Conservation (phyloP, 2,329 filamentous ascomycete genomes). For the Alternaria incomplexa region DNA sequence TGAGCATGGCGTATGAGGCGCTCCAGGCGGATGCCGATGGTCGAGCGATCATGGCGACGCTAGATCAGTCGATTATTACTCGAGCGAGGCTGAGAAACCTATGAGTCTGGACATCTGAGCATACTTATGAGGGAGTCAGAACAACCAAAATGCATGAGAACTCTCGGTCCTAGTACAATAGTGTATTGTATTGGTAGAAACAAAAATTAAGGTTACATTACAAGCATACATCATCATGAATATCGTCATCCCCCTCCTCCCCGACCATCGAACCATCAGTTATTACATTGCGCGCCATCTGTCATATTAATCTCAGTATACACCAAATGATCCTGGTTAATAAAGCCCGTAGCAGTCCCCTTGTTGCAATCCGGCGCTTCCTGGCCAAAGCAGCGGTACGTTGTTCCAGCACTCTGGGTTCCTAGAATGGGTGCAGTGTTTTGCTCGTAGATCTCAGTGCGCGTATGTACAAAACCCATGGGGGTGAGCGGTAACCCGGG, state of each 20-base stretch:
- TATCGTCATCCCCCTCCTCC: neutral
- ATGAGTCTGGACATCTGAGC: neutral
- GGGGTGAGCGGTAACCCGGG: constrained; percentile 67
- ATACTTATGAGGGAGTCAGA: neutral
- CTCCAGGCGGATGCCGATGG: neutral
- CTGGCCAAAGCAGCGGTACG: constrained; percentile 23
- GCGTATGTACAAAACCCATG: constrained; percentile 68
- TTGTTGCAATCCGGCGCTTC: constrained; percentile 21
- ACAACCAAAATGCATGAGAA: neutral
- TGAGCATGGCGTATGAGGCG: neutral
- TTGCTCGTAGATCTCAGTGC: constrained; percentile 65
- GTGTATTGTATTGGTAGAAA: neutral
- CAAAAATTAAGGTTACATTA: neutral
- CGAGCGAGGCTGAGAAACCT: neutral
- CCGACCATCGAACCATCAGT: neutral
- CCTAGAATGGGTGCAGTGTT: neutral
- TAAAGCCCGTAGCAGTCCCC: constrained; percentile 8
- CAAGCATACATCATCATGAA: neutral
- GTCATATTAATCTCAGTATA: constrained; percentile 20
- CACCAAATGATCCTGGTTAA: constrained; percentile 17
- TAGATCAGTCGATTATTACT: neutral
- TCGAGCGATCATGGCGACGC: neutral
- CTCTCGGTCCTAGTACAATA: neutral
- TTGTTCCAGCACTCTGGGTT: constrained; percentile 10
- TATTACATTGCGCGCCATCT: neutral